Conservation (phyloP, 2,329 filamentous ascomycete species). For the Neonectria hederae region DNA sequence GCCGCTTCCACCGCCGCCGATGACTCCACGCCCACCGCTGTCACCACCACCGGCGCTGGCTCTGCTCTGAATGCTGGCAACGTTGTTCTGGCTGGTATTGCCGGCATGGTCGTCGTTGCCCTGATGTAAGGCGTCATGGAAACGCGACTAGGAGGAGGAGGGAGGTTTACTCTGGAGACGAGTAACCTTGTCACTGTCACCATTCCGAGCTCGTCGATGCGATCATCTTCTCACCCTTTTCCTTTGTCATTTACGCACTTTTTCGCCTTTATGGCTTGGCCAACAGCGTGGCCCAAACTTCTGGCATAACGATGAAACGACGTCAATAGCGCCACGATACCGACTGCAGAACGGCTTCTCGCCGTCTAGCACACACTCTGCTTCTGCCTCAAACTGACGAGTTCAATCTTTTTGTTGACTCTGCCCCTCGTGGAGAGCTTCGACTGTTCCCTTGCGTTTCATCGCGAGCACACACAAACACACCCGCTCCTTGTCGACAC, state of each 20-base stretch:
- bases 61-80: constrained; percentile 55
- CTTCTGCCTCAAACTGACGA: constrained; percentile 39
- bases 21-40: constrained; percentile 46
- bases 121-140: constrained; percentile 55
- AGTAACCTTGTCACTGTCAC: constrained; percentile 23
- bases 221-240: constrained; percentile 32
- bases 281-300: constrained; percentile 30
- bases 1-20: constrained; percentile 32
- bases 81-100: constrained; percentile 59
- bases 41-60: constrained; percentile 53
- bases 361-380: constrained; percentile 22
- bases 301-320: constrained; percentile 42
- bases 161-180: constrained; percentile 7
- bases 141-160: constrained; percentile 5
- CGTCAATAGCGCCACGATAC: constrained; percentile 38
- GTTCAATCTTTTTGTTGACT: constrained; percentile 30
- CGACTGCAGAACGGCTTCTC: constrained; percentile 34
- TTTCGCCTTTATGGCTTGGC: constrained; percentile 23
- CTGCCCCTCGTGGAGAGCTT: constrained; percentile 38
- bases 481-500: constrained; percentile 32
- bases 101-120: constrained; percentile 60
- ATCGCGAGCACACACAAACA: constrained; percentile 32
- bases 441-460: constrained; percentile 40
- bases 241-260: constrained; percentile 31
- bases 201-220: constrained; percentile 31